Percentiles rank a stretch among this genome's conserved stretches.
Conservation (phyloP, 495 filamentous ascomycete genomes). For the Recurvomyces mirabilis region DNA sequence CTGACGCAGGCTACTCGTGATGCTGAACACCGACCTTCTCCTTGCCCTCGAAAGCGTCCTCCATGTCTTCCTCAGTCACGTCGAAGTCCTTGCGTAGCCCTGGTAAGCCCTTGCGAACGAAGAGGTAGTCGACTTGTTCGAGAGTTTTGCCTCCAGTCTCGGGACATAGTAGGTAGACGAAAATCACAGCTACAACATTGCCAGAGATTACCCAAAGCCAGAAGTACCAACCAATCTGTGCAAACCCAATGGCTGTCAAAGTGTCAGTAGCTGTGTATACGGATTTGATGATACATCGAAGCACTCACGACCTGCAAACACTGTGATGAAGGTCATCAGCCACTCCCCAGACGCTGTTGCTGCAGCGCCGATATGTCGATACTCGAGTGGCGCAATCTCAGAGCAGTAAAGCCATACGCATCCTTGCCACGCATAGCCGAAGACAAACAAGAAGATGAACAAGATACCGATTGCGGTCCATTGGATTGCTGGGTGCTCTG, state of each 20-base stretch:
- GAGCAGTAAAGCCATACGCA: conserved; percentile 21
- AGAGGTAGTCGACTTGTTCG: conserved; percentile 22
- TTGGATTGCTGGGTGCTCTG: conserved; percentile 3
- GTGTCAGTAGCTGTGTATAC: not conserved
- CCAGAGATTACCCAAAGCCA: conserved; percentile 22
- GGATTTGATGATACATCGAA: not conserved
- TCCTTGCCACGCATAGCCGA: conserved; percentile 22
- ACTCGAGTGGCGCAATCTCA: conserved; percentile 21
- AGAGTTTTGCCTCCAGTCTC: conserved; percentile 24
- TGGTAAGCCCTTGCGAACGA: conserved; percentile 15
- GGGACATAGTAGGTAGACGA: conserved; percentile 19
- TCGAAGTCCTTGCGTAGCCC: conserved; percentile 20
- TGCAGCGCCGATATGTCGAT: conserved; percentile 20
- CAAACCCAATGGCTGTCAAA: conserved; percentile 17
- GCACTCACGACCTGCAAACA: conserved; percentile 20
- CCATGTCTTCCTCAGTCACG: conserved; percentile 16
- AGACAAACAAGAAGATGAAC: conserved; percentile 18
- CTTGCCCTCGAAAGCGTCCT: conserved; percentile 10
- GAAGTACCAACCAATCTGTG: conserved; percentile 18
- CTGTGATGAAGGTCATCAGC: conserved; percentile 22
- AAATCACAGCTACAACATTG: conserved; percentile 20
- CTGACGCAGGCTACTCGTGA: conserved; percentile 4
- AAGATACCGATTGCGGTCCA: conserved; percentile 20
- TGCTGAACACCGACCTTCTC: not conserved
- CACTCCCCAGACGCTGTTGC: conserved; percentile 16